Base-by-base conservation (phyloP, 1,284 basidiomycete species). In the Trametes hirsuta region DNA sequence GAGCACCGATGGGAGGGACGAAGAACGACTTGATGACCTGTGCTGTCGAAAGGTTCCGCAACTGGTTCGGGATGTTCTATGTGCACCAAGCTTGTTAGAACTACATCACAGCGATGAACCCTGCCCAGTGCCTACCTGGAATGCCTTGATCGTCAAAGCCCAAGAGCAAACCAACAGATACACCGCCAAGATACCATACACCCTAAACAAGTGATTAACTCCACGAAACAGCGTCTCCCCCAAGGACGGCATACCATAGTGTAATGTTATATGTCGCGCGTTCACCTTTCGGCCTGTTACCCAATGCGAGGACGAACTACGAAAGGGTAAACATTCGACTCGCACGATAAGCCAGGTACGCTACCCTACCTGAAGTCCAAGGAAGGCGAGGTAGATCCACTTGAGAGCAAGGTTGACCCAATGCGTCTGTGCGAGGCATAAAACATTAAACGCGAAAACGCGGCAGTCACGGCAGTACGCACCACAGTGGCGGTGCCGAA, bases 221-320 rank as follows among this genome's bases (percentile, higher is more conserved):
- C 18, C 41, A 22, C 15, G 11, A 30, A 25, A 8, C 9, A 15
- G 9, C n/a, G 1, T 18, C 9, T 6, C 25, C 21, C 0, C 30
- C 18, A 18, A 21, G 6, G 6, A 18, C 6, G 9, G 42, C 81
- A 22, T 61, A 88, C 85, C 88, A 88, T 66, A 98, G 81, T 6
- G 95, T 97, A 30, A 90, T 68, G 0, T 89, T 79, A 71, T 98
- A 98, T 6, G 93, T 86, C 42, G 82, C 72, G 53, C 90, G 86
- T 79, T 98, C 97, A 62, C 95, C 96, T 74, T 98, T 98, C 1
- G 97, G 97, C 64, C 97, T 81, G 75, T 98, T 98, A 59, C 97
- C 97, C 30, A 98, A 78, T 3, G 95, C 96, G n/a, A 98, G 81
- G 41, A 98, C 87, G 69, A 99, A 98, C 78, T 95, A 53, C 24